Base-by-base conservation (phyloP, 345 rosid genomes). In the Syzygium aromaticum region DNA sequence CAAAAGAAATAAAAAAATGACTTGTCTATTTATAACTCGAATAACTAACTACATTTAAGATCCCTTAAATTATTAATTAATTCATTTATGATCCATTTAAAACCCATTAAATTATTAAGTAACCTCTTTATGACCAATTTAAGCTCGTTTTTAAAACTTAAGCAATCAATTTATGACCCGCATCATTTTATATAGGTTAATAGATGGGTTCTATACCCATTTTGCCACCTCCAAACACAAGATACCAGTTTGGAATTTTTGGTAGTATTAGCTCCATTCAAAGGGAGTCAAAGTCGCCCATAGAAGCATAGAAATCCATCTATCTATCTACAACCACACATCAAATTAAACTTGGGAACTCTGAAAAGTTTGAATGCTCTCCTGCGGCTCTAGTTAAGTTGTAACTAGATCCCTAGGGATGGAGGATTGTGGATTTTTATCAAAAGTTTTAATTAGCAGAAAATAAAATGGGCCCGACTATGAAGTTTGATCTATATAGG, bases 251-350 rank as follows among this genome's bases (percentile, higher is more conserved):
- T n/a, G 19, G 0, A 4, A n/a, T n/a, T 61, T 61, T 61, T 61
- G 0, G 28, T 61, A 61, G 1, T 61, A n/a, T n/a, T 61, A 61
- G 4, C 73, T 19, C 30, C 0, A 13, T 61, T n/a, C 21, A 61
- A 6, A 13, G 10, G 30, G 19, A 61, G 21, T n/a, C 1, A 1
- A n/a, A 30, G 17, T n/a, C 2, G 5, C 73, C 30, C 33, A 13
- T 61, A 61, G 38, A 61, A 61, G 38, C 73, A 61, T n/a, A 61
- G 73, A 61, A 13, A 61, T 61, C 73, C n/a, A 61, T 61, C 73
- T 61, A n/a, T 61, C 67, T n/a, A 61, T n/a, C 73, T n/a, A n/a
- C 73, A 61, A 61, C 73, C 80, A 11, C 14, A 38, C 23, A 33
- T 73, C 13, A 13, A 33, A 33, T 73, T 73, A 33, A 73, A 33